Conservation (phyloP, 257 asterid genomes). For the Nicotiana tabacum region DNA sequence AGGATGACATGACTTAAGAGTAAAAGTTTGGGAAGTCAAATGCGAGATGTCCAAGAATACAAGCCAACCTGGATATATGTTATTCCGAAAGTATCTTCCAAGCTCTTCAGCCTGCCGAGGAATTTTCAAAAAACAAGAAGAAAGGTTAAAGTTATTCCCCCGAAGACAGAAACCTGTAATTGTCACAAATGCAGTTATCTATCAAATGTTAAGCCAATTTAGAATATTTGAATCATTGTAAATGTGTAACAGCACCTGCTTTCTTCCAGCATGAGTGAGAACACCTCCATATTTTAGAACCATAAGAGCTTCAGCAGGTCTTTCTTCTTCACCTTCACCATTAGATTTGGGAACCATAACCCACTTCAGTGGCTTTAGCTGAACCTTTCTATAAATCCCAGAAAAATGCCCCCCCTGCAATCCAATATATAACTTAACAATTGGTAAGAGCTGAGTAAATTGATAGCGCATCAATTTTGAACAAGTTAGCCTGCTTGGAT, state of each 20-base stretch:
- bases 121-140: constrained; percentile 16
- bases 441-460: neutral
- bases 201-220: too few relatives aligned
- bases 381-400: constrained; percentile 94
- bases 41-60: neutral
- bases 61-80: constrained; percentile 84
- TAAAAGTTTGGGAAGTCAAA: neutral
- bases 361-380: constrained; percentile 93
- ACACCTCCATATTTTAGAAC: constrained; percentile 98
- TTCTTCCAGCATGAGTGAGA: constrained; percentile 98
- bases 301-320: constrained; percentile 92
- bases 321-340: constrained; percentile 92
- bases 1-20: neutral
- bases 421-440: constrained; percentile 14
- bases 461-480: neutral
- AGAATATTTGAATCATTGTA: neutral
- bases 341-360: constrained; percentile 60
- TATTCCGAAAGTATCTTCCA: constrained; percentile 86
- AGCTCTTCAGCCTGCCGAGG: constrained; percentile 90
- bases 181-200: too few relatives aligned
- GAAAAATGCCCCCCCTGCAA: constrained; percentile 97
- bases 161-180: neutral
- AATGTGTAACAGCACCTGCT: constrained; percentile 49
- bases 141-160: neutral
- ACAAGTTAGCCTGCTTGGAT: neutral